phyloP scores from a whole-genome alignment of 1,139 yeast genomes.

The Lodderomyces elongisporus region DNA sequence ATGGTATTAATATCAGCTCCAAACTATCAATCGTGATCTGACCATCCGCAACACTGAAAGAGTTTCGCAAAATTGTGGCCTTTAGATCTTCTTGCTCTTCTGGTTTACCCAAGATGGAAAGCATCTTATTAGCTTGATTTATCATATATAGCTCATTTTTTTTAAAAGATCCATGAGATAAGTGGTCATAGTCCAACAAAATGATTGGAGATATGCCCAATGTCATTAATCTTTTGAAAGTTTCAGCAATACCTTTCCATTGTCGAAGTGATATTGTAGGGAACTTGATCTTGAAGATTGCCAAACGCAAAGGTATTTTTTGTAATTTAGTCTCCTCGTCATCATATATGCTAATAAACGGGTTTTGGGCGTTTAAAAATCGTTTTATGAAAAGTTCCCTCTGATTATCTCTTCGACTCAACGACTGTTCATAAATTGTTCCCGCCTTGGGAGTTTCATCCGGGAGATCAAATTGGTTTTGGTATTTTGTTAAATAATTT shows the following conservation, averaged over 20 bases:
- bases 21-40: constrained; percentile 20
- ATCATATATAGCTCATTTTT: constrained; percentile 29
- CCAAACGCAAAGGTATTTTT: constrained; percentile 45
- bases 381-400: constrained; percentile 37
- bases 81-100: constrained; percentile 23
- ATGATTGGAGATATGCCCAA: constrained; percentile 44
- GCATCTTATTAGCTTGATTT: constrained; percentile 29
- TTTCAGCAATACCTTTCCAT: constrained; percentile 44
- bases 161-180: constrained; percentile 24
- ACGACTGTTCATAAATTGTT: constrained; percentile 10
- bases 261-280: constrained; percentile 25
- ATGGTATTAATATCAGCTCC: constrained; percentile 35
- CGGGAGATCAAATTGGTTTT: constrained; percentile 34
- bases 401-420: constrained; percentile 26
- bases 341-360: constrained; percentile 30
- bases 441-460: constrained; percentile 12
- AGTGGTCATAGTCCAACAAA: constrained; percentile 33
- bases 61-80: constrained; percentile 25
- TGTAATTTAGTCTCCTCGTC: constrained; percentile 25
- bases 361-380: constrained; percentile 32
- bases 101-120: constrained; percentile 22
- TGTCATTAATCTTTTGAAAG: constrained; percentile 43
- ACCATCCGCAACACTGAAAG: constrained; percentile 16
- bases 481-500: constrained; percentile 59
- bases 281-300: constrained; percentile 46